Evolutionary conservation across 495 filamentous ascomycete genomes (phyloP), one percentile per base, ranked within the genome.

Genomic region (Apodospora peruviana): DNA sequence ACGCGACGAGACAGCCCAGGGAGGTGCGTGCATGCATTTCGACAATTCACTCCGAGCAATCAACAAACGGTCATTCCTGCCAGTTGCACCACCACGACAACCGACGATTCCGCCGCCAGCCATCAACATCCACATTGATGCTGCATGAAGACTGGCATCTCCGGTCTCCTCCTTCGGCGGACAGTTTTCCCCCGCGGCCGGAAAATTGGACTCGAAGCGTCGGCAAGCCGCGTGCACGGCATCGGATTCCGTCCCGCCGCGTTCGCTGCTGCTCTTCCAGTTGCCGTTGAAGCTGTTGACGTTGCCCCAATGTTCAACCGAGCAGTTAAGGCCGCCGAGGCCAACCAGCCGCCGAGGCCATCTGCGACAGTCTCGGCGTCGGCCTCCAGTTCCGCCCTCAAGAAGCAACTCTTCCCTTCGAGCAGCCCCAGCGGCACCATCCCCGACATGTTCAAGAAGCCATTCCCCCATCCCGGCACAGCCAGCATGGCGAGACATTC

Each of bases 321-420:
- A 34, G 59, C 57, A 11, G 47, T 51, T 23, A 47, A 48, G 50
- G 49, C 50, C 25, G 51, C 48, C 12, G 45, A 49, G 45, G 52
- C 44, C 4, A 56, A 56, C 11, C 47, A 47, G 37, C 49, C 38
- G 37, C 41, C 43, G 4, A 47, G 16, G 20, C 19, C 41, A 38
- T 44, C 39, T 10, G 34, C 20, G 22, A 27, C 40, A n/a, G 35
- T 43, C 46, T 48, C 47, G 18, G 34, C 20, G 22, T 24, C 40
- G 16, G 35, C 46, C 46, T 48, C 47, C 20, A 67, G 57, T 40
- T 14, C 52, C 21, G 53, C 57, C 38, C 62, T 77, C 11, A 61
- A 57, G 2, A 75, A 74, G 54, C 67, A 72, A 43, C 55, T 74
- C 8, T 77, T 77, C 41, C 68, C 72, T 2, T 78, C 73, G 2